phyloP scores from a whole-genome alignment of 192 early-diverging fungal genomes.

The Linnemannia schmuckeri region DNA sequence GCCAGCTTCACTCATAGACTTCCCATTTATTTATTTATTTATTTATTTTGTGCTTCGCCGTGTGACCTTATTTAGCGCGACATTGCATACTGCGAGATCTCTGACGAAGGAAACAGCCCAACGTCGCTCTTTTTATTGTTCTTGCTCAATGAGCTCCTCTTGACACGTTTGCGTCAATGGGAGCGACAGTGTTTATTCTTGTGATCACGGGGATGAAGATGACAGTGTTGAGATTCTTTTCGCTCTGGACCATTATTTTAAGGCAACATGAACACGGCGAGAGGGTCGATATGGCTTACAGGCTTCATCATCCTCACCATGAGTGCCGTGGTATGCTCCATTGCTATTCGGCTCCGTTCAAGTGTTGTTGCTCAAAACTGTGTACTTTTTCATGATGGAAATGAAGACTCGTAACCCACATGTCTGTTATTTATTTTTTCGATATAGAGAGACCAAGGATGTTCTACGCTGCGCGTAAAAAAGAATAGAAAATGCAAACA shows the following conservation, averaged over 20 bases:
- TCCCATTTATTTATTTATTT: no score
- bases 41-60: no score
- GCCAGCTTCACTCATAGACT: not conserved
- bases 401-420: no score
- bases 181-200: slow-evolving; percentile 46
- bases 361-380: no score
- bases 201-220: slow-evolving; percentile 34
- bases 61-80: slow-evolving; percentile 31
- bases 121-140: slow-evolving; percentile 51
- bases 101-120: slow-evolving; percentile 47
- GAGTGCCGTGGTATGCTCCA: slow-evolving; percentile 53
- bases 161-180: slow-evolving; percentile 42
- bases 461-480: no score
- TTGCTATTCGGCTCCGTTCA: no score
- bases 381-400: no score
- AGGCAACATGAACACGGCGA: slow-evolving; percentile 55
- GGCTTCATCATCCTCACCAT: slow-evolving; percentile 52
- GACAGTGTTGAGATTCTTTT: slow-evolving; percentile 46
- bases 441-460: no score
- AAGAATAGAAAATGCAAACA: no score
- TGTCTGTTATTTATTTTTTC: no score
- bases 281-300: slow-evolving; percentile 41
- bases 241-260: slow-evolving; percentile 57
- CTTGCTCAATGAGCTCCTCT: slow-evolving; percentile 50
- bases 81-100: slow-evolving; percentile 53